Base-by-base conservation (phyloP, 495 filamentous ascomycete species). In the Tetracladium setigerum region DNA sequence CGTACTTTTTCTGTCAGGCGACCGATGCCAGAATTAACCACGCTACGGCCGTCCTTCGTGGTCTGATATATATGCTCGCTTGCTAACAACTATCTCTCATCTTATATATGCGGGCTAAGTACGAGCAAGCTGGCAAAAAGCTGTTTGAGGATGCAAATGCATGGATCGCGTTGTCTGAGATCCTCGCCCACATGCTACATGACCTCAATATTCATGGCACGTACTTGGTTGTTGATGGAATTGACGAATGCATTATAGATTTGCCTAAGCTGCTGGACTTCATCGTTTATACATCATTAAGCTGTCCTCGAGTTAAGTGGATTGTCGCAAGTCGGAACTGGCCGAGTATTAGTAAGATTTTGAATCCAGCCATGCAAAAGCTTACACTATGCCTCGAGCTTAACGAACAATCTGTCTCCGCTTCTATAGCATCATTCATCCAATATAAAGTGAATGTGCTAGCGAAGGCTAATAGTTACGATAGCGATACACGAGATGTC, bases 1-100 rank as follows among this genome's bases (percentile, higher is more conserved):
- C 60, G 12, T 73, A 62, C 54, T 74, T 74, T 52, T 70, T 74
- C 52, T 73, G 66, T 43, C 63, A 72, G 50, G 60, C 57, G 18
- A 59, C 50, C 13, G 45, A 62, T 46, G 9, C 16, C 11, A 43
- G 44, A 10, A 50, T 62, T 14, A 65, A 64, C 35, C 61, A 49
- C 30, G 61, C 64, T 33, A 55, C 48, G 1, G 50, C 59, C 30
- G 59, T 66, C 0, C 27, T 67, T 31, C 53, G 54, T 10, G 61
- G 63, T 9, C 46, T 65, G 27, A 54, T 64, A 0, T 64, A 53
- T 24, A 15, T 54, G 27, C 62, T 69, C 18, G 18, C 53, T 14
- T 5, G 49, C 17, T 53, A 67, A 36, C 58, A 65, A 46, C 63
- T 52, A 24, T 47, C 46, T 5, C 64, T 67, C n/a, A 49, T 60